phyloP scores from a whole-genome alignment of 2,329 filamentous ascomycete genomes.

The Ceratocystis diversiconidia region DNA sequence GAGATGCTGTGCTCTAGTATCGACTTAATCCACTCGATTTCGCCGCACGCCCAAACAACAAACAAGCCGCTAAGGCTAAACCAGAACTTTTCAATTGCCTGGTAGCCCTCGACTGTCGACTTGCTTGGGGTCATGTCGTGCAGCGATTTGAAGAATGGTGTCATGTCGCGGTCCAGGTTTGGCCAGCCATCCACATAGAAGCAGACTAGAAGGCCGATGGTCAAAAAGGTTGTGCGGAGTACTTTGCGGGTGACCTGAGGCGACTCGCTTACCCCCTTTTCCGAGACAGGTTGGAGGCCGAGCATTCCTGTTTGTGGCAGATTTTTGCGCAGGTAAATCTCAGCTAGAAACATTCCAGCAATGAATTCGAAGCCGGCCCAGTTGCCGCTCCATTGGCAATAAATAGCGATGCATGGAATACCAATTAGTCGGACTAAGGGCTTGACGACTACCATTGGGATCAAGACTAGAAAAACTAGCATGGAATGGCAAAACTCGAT shows the following conservation, averaged over 20 bases:
- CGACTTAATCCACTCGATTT: constrained; percentile 33
- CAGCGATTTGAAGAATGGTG: constrained; percentile 27
- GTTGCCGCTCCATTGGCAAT: constrained; percentile 23
- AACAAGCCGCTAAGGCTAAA: constrained; percentile 39
- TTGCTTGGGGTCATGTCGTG: constrained; percentile 37
- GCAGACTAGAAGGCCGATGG: constrained; percentile 22
- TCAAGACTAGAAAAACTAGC: constrained; percentile 39
- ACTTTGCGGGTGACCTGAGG: not conserved
- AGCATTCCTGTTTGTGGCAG: constrained; percentile 8
- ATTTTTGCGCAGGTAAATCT: constrained; percentile 34
- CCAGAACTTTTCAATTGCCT: constrained; percentile 35
- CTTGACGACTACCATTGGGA: constrained; percentile 36
- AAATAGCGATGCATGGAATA: constrained; percentile 30
- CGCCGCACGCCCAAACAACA: constrained; percentile 37
- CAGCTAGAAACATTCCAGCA: constrained; percentile 40
- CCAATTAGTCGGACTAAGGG: constrained; percentile 30
- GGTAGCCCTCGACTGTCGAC: constrained; percentile 36
- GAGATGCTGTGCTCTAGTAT: constrained; percentile 36
- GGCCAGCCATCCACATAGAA: constrained; percentile 23
- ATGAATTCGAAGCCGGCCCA: constrained; percentile 29
- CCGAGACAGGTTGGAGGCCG: constrained; percentile 1
- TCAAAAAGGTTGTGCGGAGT: constrained; percentile 10
- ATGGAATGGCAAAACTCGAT: constrained; percentile 46
- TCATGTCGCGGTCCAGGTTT: constrained; percentile 17
- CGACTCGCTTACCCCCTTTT: not conserved